Evolutionary conservation across 1,139 yeast genomes (phyloP).

Genomic region (Saccharomycopsis phalli): DNA sequence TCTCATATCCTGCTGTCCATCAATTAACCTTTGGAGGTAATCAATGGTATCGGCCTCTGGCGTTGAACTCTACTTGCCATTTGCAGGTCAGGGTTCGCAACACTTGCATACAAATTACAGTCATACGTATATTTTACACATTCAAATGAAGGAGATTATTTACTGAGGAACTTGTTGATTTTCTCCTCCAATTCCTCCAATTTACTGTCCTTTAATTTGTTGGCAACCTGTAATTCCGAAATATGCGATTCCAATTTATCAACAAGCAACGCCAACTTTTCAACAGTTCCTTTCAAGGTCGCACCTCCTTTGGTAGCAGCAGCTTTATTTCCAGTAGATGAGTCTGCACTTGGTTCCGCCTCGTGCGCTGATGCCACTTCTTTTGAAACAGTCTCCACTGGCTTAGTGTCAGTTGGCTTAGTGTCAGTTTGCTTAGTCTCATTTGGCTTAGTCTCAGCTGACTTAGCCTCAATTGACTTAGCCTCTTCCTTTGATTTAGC

Average conservation of each 20-base stretch:
- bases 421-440: conserved; percentile 22
- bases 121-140: no score
- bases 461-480: conserved; percentile 19
- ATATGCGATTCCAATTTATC: conserved; percentile 48
- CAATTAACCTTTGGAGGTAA: no score
- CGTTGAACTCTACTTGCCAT: no score
- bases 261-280: conserved; percentile 50
- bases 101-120: no score
- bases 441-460: conserved; percentile 3
- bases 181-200: conserved; percentile 37
- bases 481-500: conserved; percentile 13
- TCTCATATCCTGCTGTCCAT: no score
- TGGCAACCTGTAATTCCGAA: conserved; percentile 41
- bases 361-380: conserved; percentile 20
- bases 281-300: conserved; percentile 63
- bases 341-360: conserved; percentile 19
- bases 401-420: conserved; percentile 22
- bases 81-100: no score
- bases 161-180: conserved; percentile 30
- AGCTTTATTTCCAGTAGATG: conserved; percentile 23
- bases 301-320: conserved; percentile 35
- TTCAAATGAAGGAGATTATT: no score
- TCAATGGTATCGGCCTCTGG: no score
- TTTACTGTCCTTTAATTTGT: conserved; percentile 54
- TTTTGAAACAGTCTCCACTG: conserved; percentile 21